A percentile compares a stretch with the other conserved stretches of the same genome.
Evolutionary conservation across 2,329 filamentous ascomycete genomes (phyloP).

Genomic region (Talaromyces rugulosus): DNA sequence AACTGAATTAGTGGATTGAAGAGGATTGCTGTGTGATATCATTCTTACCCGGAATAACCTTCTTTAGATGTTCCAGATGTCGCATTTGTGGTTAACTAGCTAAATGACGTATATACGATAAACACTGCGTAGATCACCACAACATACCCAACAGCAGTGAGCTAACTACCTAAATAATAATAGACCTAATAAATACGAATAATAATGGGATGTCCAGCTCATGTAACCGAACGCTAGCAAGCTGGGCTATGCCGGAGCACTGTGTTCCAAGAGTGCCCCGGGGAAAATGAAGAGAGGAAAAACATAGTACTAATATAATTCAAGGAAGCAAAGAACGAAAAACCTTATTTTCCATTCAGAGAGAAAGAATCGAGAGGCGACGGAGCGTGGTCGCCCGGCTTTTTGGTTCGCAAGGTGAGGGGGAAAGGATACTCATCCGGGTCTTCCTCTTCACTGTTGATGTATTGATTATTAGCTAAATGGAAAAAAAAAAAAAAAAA

Average conservation of each 20-base stretch:
- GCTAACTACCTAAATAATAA: not conserved
- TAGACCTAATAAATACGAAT: not conserved
- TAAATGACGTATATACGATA: not conserved
- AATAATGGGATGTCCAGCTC: not conserved
- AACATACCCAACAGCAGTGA: not conserved
- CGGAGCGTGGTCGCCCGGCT: conserved; percentile 29
- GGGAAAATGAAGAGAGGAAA: not conserved
- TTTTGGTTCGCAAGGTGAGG: conserved; percentile 57
- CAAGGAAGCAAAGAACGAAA: not conserved
- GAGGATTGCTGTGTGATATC: no score
- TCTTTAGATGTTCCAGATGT: not conserved
- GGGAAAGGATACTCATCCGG: conserved; percentile 72
- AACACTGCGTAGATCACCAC: not conserved
- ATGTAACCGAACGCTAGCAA: not conserved
- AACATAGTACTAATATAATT: not conserved
- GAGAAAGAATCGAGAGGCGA: conserved; percentile 35
- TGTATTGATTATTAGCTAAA: not conserved
- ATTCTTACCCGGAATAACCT: not conserved
- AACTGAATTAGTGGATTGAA: not conserved
- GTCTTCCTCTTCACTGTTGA: conserved; percentile 81
- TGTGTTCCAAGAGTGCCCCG: not conserved
- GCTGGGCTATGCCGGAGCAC: not conserved
- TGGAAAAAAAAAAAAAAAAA: conserved; percentile 19
- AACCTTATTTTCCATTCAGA: conserved; percentile 22
- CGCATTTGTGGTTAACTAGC: not conserved